Conservation (phyloP, 441 rosid genomes). For the Gossypium aridum region DNA sequence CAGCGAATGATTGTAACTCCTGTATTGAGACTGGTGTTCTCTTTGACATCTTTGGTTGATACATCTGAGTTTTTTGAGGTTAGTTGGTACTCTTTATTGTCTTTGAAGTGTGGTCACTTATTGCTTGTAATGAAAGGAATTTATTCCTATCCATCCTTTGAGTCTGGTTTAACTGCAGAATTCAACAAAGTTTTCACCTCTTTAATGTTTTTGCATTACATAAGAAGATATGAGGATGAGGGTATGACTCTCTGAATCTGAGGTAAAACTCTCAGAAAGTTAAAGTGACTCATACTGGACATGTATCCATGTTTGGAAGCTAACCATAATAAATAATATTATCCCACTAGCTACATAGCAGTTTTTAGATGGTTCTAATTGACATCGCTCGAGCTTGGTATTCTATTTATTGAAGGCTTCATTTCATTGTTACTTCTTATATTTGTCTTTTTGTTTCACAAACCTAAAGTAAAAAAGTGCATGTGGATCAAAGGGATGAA, state of each 20-base stretch:
- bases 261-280: background rate
- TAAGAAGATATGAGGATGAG: background rate
- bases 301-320: background rate
- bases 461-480: background rate
- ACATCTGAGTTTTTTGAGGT: constrained; percentile 89
- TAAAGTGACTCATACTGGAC: background rate
- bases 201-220: background rate
- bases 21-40: constrained; percentile 70
- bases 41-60: constrained; percentile 80
- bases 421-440: background rate
- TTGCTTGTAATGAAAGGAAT: background rate
- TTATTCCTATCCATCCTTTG: background rate
- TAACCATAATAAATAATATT: background rate
- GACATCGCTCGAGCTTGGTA: background rate
- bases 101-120: background rate
- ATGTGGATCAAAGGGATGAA: background rate
- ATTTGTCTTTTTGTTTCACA: background rate
- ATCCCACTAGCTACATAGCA: background rate
- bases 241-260: background rate
- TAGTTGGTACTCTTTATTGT: constrained; percentile 18
- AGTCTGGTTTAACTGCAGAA: background rate
- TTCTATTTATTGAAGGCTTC: background rate
- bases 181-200: background rate
- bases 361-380: background rate
- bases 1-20: constrained; percentile 66